Evolutionary conservation across 1,139 yeast species (phyloP).

Genomic region (Zygosaccharomyces sapae): DNA sequence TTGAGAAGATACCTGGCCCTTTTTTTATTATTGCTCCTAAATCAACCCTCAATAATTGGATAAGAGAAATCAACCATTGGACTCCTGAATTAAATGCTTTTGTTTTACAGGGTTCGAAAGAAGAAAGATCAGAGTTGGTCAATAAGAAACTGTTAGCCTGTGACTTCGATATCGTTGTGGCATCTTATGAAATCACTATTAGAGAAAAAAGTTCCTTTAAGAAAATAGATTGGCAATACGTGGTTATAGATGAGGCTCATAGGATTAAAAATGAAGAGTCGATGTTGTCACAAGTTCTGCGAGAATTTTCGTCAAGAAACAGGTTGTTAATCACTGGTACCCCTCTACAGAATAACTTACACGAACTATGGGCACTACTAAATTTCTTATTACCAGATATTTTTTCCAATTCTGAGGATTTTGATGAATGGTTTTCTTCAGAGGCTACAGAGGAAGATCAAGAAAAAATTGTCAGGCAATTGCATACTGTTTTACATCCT

Average conservation of each 20-base stretch:
- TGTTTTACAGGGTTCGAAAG: constrained; percentile 84
- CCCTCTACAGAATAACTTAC: constrained; percentile 89
- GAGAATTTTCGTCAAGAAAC: constrained; percentile 79
- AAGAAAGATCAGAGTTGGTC: constrained; percentile 60
- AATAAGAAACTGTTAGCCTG: constrained; percentile 59
- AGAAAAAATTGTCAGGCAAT: constrained; percentile 74
- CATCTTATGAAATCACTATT: constrained; percentile 90
- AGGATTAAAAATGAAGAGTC: constrained; percentile 93
- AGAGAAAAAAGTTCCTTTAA: constrained; percentile 77
- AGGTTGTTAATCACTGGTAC: constrained; percentile 91
- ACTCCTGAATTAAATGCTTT: constrained; percentile 91
- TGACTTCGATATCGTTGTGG: constrained; percentile 81
- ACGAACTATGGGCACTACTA: constrained; percentile 91
- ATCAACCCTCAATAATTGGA: constrained; percentile 93
- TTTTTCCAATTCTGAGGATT: constrained; percentile 82
- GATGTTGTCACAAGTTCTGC: constrained; percentile 80
- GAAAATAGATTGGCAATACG: constrained; percentile 88
- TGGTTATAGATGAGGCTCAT: constrained; percentile 94
- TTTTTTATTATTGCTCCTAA: constrained; percentile 90
- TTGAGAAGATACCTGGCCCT: constrained; percentile 81
- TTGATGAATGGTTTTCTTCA: constrained; percentile 81
- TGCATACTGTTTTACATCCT: constrained; percentile 82
- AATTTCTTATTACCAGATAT: constrained; percentile 92
- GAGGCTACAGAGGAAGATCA: constrained; percentile 50
- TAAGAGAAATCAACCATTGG: constrained; percentile 89